These are phyloP conservation scores for Eutypella sp. DNA, from an alignment of 2,329 filamentous ascomycete genomes.

Conservation along the genomic window DNA sequence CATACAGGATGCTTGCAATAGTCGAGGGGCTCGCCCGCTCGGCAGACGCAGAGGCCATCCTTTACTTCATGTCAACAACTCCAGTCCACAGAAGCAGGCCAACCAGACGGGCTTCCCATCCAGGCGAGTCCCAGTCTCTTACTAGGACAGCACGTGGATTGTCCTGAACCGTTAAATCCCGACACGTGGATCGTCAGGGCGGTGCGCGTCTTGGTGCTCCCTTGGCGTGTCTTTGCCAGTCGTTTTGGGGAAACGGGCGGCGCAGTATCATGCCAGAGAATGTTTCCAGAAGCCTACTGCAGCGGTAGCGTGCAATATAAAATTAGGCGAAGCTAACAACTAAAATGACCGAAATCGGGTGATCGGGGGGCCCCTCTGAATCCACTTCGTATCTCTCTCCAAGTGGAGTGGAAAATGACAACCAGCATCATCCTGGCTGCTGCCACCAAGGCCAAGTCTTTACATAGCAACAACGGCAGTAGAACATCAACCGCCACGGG, in stretches of 20 bases:
- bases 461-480: not conserved
- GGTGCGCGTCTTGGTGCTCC: not conserved
- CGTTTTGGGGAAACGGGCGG: not conserved
- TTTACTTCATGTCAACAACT: not conserved
- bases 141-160: not conserved
- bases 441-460: not conserved
- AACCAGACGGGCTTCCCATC: not conserved
- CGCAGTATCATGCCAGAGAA: not conserved
- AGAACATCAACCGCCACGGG: not conserved
- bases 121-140: not conserved
- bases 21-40: not conserved
- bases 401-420: not conserved
- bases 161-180: not conserved
- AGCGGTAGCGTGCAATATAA: too few relatives aligned
- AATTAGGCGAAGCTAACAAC: too few relatives aligned
- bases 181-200: not conserved
- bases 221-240: not conserved
- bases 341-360: too few relatives aligned
- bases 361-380: not conserved
- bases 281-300: not conserved
- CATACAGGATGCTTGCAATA: not conserved
- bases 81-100: not conserved
- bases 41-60: not conserved
- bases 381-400: not conserved
- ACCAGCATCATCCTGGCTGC: too few relatives aligned